These are phyloP conservation scores for Anthostomella pinea DNA, from an alignment of 2,329 filamentous ascomycete genomes.

Conservation along the genomic window DNA sequence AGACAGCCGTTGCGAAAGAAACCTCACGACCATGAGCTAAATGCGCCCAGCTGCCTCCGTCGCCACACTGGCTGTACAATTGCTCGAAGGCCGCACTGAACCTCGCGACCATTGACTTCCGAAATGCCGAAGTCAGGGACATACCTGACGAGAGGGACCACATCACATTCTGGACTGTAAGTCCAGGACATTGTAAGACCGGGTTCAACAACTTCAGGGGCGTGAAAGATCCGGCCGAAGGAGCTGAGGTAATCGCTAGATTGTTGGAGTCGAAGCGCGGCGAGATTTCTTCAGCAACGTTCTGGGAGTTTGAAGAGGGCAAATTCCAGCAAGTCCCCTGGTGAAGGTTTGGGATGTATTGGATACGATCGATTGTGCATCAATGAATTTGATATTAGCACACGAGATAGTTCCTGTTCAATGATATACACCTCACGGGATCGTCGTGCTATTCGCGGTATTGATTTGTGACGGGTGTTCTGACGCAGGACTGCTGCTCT, in stretches of 20 bases:
- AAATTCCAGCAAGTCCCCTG: constrained; percentile 14
- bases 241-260: constrained; percentile 13
- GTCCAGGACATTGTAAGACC: constrained; percentile 8
- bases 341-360: constrained; percentile 10
- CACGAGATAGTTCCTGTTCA: no score
- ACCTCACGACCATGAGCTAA: constrained; percentile 7
- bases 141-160: constrained; percentile 6
- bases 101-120: constrained; percentile 11
- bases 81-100: constrained; percentile 9
- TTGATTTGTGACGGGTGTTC: background rate
- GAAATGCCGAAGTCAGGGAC: constrained; percentile 11
- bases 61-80: constrained; percentile 10
- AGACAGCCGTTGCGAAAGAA: background rate
- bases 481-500: constrained; percentile 15
- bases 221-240: constrained; percentile 13
- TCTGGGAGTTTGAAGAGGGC: constrained; percentile 16
- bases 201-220: constrained; percentile 13
- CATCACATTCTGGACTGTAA: constrained; percentile 12
- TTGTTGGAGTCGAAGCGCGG: constrained; percentile 12
- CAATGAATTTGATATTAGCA: no score
- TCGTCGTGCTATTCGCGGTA: no score
- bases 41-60: constrained; percentile 4
- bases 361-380: background rate
- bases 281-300: constrained; percentile 15
- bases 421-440: no score